phyloP scores from a whole-genome alignment of 208 protist species.

The Zelonia costaricensis region DNA sequence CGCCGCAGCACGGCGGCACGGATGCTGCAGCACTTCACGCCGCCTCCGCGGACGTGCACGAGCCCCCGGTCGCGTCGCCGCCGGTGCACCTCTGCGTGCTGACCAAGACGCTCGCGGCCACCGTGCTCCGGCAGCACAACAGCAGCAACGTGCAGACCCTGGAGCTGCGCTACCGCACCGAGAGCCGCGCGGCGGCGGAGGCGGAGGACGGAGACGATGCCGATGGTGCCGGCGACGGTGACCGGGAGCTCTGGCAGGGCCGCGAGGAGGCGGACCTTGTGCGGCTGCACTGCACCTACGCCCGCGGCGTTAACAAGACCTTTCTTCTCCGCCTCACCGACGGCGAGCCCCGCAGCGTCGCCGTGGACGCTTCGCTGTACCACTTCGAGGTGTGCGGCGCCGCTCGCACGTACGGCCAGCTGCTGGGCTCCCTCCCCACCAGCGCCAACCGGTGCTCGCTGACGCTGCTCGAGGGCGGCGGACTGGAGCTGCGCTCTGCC shows the following conservation, averaged over 20 bases:
- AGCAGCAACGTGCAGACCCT: conserved; percentile 21
- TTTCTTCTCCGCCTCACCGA: conserved; percentile 47
- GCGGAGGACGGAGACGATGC: background rate
- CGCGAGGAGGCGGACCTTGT: conserved; percentile 32
- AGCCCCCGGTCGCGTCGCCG: background rate
- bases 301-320: conserved; percentile 36
- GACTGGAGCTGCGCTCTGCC: conserved; percentile 46
- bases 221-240: background rate
- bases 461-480: conserved; percentile 24
- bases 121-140: conserved; percentile 46
- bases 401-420: conserved; percentile 31
- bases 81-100: conserved; percentile 26
- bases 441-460: conserved; percentile 35
- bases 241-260: background rate
- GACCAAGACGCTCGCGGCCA: conserved; percentile 43
- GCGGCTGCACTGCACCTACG: conserved; percentile 37
- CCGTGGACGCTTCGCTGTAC: conserved; percentile 20
- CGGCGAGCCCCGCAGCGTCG: conserved; percentile 29
- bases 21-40: background rate
- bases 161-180: conserved; percentile 7
- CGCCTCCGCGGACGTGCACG: background rate
- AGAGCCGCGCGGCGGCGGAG: background rate
- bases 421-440: conserved; percentile 43
- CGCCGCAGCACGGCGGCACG: background rate
- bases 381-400: conserved; percentile 51